Evolutionary conservation across 2,329 filamentous ascomycete genomes (phyloP).

Genomic region (Polytolypa hystricis): DNA sequence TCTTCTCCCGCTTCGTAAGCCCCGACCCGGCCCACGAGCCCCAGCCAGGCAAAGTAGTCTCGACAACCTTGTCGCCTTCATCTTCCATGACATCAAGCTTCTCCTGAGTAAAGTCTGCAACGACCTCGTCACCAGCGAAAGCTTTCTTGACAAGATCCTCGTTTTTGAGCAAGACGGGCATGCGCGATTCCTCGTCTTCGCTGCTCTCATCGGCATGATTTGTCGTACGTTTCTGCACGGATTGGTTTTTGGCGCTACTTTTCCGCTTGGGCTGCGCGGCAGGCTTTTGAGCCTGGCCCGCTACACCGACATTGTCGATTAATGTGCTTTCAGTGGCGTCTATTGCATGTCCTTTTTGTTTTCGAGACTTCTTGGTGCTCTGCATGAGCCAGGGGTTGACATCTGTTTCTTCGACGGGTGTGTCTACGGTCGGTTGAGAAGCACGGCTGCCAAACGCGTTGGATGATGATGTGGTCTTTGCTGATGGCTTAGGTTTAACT

Average conservation of each 20-base stretch:
- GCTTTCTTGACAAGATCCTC: conserved; percentile 65
- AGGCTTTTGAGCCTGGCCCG: conserved; percentile 6
- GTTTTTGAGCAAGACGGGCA: conserved; percentile 37
- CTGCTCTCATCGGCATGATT: conserved; percentile 34
- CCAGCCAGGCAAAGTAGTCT: conserved; percentile 87
- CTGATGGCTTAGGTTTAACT: conserved; percentile 16
- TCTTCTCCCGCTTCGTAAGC: conserved; percentile 58
- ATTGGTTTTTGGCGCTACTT: conserved; percentile 14
- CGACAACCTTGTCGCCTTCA: conserved; percentile 72
- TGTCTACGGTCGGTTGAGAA: conserved; percentile 4
- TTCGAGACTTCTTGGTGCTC: conserved; percentile 14
- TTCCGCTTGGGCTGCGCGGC: conserved; percentile 10
- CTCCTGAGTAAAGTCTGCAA: conserved; percentile 67
- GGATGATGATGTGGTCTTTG: conserved; percentile 12
- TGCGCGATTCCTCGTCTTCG: conserved; percentile 31
- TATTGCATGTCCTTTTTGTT: conserved; percentile 7
- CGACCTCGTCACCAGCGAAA: conserved; percentile 80
- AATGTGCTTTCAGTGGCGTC: conserved; percentile 10
- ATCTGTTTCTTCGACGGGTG: conserved; percentile 12
- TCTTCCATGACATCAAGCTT: conserved; percentile 61
- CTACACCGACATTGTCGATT: conserved; percentile 9
- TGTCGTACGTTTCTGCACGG: conserved; percentile 10
- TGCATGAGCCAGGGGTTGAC: conserved; percentile 28
- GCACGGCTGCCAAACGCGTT: neutral
- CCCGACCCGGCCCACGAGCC: conserved; percentile 83